Percentiles rank a stretch among this genome's conserved stretches.
Conservation (phyloP, 129 eudicot species). For the Pittosporum tobira region DNA sequence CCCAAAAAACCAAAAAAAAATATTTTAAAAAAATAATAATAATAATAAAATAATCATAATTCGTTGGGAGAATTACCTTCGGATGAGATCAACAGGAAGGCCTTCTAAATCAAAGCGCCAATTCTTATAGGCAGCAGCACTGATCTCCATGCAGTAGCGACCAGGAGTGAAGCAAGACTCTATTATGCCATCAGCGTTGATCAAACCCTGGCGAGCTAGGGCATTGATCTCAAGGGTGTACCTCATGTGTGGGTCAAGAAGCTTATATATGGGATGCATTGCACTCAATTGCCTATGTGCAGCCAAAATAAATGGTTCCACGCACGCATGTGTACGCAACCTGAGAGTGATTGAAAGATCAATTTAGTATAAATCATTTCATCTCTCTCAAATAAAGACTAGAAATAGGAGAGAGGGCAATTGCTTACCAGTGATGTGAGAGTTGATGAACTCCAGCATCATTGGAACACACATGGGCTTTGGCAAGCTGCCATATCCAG, state of each 20-base stretch:
- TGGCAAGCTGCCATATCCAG: constrained; percentile 94
- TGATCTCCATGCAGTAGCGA: constrained; percentile 83
- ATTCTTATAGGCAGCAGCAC: constrained; percentile 76
- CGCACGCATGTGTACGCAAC: constrained; percentile 84
- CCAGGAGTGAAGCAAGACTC: constrained; percentile 92
- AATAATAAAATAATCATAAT: background rate
- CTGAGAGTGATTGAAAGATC: constrained; percentile 15
- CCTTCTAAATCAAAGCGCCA: constrained; percentile 93
- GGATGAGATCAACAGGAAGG: constrained; percentile 85
- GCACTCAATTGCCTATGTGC: constrained; percentile 91
- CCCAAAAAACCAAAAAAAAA: too few relatives aligned
- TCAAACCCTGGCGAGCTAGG: constrained; percentile 75
- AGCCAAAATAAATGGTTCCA: constrained; percentile 86
- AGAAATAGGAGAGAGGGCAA: background rate
- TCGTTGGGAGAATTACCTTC: constrained; percentile 45
- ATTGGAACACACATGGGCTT: constrained; percentile 91
- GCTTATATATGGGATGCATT: constrained; percentile 89
- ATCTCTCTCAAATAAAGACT: background rate
- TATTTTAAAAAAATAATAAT: too few relatives aligned
- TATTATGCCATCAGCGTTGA: constrained; percentile 77
- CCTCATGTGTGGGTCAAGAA: constrained; percentile 96
- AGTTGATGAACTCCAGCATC: constrained; percentile 99
- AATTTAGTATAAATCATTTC: background rate
- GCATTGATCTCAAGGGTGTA: constrained; percentile 81
- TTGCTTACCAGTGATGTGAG: constrained; percentile 68